Percentiles rank a stretch among this genome's conserved stretches.
These are phyloP conservation scores for Arthrobotrys sphaeroides DNA, from an alignment of 2,329 filamentous ascomycete genomes.

Conservation along the genomic window DNA sequence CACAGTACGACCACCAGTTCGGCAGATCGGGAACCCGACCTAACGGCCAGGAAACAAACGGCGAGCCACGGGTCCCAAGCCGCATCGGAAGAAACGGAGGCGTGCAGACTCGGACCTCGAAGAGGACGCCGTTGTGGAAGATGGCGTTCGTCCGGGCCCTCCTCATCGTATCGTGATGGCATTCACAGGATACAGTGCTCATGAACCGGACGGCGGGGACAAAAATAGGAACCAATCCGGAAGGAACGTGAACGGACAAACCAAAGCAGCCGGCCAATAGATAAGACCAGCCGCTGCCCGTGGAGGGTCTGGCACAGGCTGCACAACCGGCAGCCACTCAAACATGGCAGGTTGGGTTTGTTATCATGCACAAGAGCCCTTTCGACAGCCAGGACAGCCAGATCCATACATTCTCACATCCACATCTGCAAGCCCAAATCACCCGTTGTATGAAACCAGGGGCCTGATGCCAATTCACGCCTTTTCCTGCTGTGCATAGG, in stretches of 20 bases:
- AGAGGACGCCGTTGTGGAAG: not conserved
- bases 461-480: conserved; percentile 50
- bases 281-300: conserved; percentile 50
- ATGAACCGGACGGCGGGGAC: not conserved
- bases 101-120: not conserved
- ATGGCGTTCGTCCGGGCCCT: not conserved
- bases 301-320: conserved; percentile 34
- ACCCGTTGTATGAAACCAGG: conserved; percentile 53
- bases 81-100: conserved; percentile 27
- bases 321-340: conserved; percentile 20
- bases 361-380: conserved; percentile 25
- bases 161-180: conserved; percentile 19
- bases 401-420: conserved; percentile 28
- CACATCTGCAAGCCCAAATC: conserved; percentile 52
- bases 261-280: conserved; percentile 37
- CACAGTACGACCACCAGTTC: not conserved
- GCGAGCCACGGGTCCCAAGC: conserved; percentile 25
- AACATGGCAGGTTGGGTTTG: conserved; percentile 1
- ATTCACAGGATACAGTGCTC: conserved; percentile 1
- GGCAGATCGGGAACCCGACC: conserved; percentile 39
- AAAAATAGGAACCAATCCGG: conserved; percentile 33
- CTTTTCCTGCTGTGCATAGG: conserved; percentile 1
- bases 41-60: conserved; percentile 22
- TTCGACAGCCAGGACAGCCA: conserved; percentile 6
- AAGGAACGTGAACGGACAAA: conserved; percentile 36